Evolutionary conservation across 192 early-diverging fungal genomes (phyloP).

Genomic region (Piromyces finnis): DNA sequence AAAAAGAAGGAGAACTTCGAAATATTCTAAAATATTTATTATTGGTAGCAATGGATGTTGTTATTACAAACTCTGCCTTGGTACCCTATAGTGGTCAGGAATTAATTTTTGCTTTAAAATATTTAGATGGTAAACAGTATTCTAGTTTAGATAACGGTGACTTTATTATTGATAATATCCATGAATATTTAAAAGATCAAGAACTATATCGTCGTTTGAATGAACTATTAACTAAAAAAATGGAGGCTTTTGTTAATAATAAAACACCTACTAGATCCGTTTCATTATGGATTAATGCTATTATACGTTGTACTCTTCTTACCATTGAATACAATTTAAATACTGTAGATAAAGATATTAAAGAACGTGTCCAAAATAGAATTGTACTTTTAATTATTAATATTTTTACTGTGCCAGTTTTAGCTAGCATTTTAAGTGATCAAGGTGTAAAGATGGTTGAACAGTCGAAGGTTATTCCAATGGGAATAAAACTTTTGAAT

Average conservation of each 20-base stretch:
- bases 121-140: not conserved
- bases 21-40: not conserved
- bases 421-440: not conserved
- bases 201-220: not conserved
- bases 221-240: not conserved
- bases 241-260: not conserved
- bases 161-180: not conserved
- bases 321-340: not conserved
- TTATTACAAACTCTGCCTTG: not conserved
- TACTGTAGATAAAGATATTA: not conserved
- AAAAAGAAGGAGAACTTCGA: not conserved
- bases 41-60: not conserved
- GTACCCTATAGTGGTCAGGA: not conserved
- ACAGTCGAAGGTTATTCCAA: not conserved
- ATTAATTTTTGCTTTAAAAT: not conserved
- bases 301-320: not conserved
- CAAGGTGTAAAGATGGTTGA: not conserved
- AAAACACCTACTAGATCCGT: not conserved
- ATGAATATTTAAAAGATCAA: not conserved
- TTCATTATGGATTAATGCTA: not conserved
- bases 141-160: not conserved
- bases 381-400: not conserved
- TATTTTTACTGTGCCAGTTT: not conserved
- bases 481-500: not conserved
- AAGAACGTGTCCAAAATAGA: not conserved